Percentiles rank a stretch among this genome's conserved stretches.
These are phyloP conservation scores for Diaporthe aspalathi DNA, from an alignment of 2,329 filamentous ascomycete genomes.

Conservation along the genomic window DNA sequence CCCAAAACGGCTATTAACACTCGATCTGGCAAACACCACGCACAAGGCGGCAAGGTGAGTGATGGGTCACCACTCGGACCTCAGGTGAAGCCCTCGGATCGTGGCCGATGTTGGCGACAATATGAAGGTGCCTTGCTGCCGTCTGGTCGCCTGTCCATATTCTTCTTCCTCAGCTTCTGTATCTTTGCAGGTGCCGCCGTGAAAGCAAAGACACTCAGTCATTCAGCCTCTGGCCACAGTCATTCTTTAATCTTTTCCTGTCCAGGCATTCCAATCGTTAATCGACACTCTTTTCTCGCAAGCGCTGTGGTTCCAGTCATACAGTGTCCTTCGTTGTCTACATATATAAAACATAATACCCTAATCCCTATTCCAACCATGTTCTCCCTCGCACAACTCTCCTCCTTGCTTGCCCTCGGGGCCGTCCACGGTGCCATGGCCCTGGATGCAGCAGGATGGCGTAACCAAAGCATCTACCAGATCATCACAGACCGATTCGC, in stretches of 20 bases:
- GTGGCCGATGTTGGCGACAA: slow-evolving; percentile 16
- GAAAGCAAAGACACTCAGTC: slow-evolving; percentile 18
- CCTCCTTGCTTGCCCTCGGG: slow-evolving; percentile 18
- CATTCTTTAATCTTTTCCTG: slow-evolving; percentile 20
- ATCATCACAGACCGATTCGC: slow-evolving; percentile 57
- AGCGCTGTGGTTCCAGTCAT: background rate
- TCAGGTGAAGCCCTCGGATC: slow-evolving; percentile 23
- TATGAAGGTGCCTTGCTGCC: slow-evolving; percentile 16
- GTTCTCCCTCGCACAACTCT: slow-evolving; percentile 3
- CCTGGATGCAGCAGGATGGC: slow-evolving; percentile 44
- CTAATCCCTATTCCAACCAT: slow-evolving; percentile 13
- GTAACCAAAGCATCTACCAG: slow-evolving; percentile 55
- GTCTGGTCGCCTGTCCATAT: background rate
- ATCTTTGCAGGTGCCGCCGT: slow-evolving; percentile 18
- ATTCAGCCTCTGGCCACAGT: slow-evolving; percentile 24
- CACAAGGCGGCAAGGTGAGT: slow-evolving; percentile 11
- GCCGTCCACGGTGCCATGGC: slow-evolving; percentile 25
- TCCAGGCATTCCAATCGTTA: slow-evolving; percentile 11
- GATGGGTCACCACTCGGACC: slow-evolving; percentile 24
- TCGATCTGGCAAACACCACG: slow-evolving; percentile 27
- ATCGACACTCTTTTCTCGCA: slow-evolving; percentile 25
- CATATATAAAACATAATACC: slow-evolving; percentile 2
- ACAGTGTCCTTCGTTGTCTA: slow-evolving; percentile 13
- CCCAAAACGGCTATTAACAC: slow-evolving; percentile 27
- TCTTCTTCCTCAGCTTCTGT: slow-evolving; percentile 7